These are phyloP conservation scores for Cinnamomum chago DNA, from an alignment of 164 flowering plant genomes.

Conservation along the genomic window DNA sequence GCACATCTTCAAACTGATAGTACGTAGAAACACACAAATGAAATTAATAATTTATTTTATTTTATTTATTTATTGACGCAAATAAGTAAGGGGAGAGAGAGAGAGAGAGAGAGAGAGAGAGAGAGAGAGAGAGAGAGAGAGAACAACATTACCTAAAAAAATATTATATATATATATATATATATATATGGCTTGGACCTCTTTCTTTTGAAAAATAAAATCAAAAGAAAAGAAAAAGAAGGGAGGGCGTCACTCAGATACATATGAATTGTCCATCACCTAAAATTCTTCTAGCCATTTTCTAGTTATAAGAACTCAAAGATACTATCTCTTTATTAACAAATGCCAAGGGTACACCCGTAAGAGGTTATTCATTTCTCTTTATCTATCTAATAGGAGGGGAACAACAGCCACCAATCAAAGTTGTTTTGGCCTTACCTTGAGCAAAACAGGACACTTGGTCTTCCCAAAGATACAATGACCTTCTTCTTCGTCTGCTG, in stretches of 20 bases:
- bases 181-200: background rate
- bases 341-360: background rate
- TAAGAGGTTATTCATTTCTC: background rate
- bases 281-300: background rate
- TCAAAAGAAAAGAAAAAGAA: too few relatives aligned
- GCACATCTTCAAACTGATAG: conserved; percentile 53
- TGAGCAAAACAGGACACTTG: conserved; percentile 40
- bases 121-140: background rate
- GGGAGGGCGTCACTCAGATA: too few relatives aligned
- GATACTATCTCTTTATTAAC: background rate
- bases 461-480: conserved; percentile 34
- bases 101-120: background rate
- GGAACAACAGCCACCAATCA: background rate
- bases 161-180: background rate
- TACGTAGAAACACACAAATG: background rate
- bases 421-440: conserved; percentile 27
- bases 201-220: too few relatives aligned
- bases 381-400: background rate
- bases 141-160: background rate
- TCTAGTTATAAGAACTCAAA: background rate
- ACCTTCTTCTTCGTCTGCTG: background rate
- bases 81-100: background rate
- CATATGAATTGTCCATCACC: too few relatives aligned
- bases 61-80: background rate
- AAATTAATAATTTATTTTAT: background rate